phyloP scores from a whole-genome alignment of 768 basidiomycete genomes.

The Dioszegia crocea region DNA sequence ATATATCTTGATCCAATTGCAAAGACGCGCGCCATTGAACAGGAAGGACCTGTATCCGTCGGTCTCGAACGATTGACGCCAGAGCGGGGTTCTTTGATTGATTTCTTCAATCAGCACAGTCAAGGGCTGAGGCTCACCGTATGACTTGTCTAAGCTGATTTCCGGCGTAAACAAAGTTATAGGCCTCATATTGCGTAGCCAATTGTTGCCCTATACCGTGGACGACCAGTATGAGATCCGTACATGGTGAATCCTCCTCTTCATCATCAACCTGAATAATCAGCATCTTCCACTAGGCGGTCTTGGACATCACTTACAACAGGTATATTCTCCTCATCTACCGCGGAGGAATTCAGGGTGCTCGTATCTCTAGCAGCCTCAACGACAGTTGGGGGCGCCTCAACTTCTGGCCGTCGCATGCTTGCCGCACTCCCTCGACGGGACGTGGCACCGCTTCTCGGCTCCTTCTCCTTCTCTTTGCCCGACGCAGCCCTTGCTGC shows the following conservation, averaged over 20 bases:
- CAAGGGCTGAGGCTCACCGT: slow-evolving; percentile 29
- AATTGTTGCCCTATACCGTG: slow-evolving; percentile 54
- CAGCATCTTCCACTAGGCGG: not conserved
- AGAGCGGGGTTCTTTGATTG: slow-evolving; percentile 52
- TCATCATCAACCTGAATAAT: slow-evolving; percentile 28
- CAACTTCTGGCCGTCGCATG: slow-evolving; percentile 7
- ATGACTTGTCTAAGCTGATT: slow-evolving; percentile 52
- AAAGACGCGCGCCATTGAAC: slow-evolving; percentile 53
- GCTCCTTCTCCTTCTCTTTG: slow-evolving; percentile 14
- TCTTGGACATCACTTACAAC: slow-evolving; percentile 27
- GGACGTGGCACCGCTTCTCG: slow-evolving; percentile 21
- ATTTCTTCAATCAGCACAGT: slow-evolving; percentile 22
- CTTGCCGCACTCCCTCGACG: slow-evolving; percentile 39
- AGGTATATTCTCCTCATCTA: slow-evolving; percentile 46
- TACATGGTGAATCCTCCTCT: slow-evolving; percentile 47
- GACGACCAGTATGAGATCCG: slow-evolving; percentile 53
- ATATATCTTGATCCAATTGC: slow-evolving; percentile 47
- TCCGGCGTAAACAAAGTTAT: slow-evolving; percentile 54
- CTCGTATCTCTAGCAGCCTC: slow-evolving; percentile 17
- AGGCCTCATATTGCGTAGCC: slow-evolving; percentile 52
- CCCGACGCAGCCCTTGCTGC: slow-evolving; percentile 40
- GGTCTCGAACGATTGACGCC: slow-evolving; percentile 51
- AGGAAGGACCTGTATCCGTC: slow-evolving; percentile 52
- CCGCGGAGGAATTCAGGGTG: slow-evolving; percentile 12
- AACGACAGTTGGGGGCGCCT: slow-evolving; percentile 10